phyloP scores from a whole-genome alignment of 371 early-diverging fungal species.

The Phascolomyces articulosus region DNA sequence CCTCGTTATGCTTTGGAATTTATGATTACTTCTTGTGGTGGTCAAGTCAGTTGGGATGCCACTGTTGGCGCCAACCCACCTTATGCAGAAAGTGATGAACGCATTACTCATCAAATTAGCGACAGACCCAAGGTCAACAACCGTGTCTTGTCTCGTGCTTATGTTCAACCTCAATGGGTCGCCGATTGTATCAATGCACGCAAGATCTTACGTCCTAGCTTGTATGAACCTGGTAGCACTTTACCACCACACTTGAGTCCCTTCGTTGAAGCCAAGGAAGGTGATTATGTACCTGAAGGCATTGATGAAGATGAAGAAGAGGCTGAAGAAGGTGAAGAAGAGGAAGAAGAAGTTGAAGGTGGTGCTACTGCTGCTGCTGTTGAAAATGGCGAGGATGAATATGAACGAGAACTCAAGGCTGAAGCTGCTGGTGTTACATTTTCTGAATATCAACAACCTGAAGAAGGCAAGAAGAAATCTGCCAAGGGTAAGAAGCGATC shows the following conservation, averaged over 20 bases:
- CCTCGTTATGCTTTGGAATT: conserved; percentile 93
- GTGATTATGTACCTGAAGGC: conserved; percentile 83
- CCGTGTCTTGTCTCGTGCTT: conserved; percentile 72
- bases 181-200: conserved; percentile 93
- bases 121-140: conserved; percentile 83
- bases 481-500: conserved; percentile 61
- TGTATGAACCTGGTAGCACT: conserved; percentile 82
- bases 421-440: conserved; percentile 79
- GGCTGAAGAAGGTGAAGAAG: conserved; percentile 51
- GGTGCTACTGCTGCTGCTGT: conserved; percentile 24
- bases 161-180: conserved; percentile 98
- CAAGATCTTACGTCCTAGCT: conserved; percentile 66
- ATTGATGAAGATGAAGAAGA: conserved; percentile 53
- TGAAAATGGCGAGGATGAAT: conserved; percentile 48
- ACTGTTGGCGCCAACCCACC: conserved; percentile 83
- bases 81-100: conserved; percentile 73
- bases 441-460: conserved; percentile 64
- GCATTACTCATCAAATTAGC: conserved; percentile 87
- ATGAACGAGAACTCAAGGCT: conserved; percentile 70
- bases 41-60: conserved; percentile 88
- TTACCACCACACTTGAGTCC: conserved; percentile 96
- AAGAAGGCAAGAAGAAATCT: conserved; percentile 57
- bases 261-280: conserved; percentile 85
- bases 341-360: conserved; percentile 45
- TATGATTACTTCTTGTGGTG: conserved; percentile 88